Evolutionary conservation across 768 basidiomycete species (phyloP).

Genomic region (Termitomyces sp.): DNA sequence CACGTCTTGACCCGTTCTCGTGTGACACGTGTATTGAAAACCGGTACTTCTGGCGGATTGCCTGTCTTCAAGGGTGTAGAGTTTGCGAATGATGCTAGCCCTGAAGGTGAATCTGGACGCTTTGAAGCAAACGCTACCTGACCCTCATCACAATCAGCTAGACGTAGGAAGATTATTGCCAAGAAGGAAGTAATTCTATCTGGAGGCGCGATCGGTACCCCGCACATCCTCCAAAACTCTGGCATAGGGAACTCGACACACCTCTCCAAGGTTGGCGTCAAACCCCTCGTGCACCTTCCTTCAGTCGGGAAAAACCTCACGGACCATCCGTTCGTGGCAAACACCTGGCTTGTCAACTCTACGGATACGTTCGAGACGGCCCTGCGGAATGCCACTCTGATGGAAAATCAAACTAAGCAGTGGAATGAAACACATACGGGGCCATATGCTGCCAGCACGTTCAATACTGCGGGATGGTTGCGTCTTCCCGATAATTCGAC

Average conservation of each 20-base stretch:
- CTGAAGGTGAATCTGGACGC: background rate
- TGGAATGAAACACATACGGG: conserved; percentile 17
- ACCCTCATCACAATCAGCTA: background rate
- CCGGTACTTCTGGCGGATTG: conserved; percentile 6
- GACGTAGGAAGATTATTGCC: conserved; percentile 15
- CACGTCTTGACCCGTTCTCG: conserved; percentile 17
- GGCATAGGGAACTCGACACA: conserved; percentile 21
- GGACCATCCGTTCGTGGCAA: conserved; percentile 24
- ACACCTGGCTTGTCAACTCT: conserved; percentile 21
- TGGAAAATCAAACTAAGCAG: conserved; percentile 11
- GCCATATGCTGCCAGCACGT: conserved; percentile 16
- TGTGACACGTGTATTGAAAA: conserved; percentile 17
- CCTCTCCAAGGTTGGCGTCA: conserved; percentile 14
- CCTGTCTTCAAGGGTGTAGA: conserved; percentile 20
- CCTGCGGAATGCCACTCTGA: conserved; percentile 14
- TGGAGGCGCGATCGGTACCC: conserved; percentile 24
- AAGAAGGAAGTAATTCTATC: conserved; percentile 27
- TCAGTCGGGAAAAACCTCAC: conserved; percentile 25
- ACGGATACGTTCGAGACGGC: conserved; percentile 21
- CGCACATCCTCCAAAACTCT: conserved; percentile 22
- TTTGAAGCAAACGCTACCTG: background rate
- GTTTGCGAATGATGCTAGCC: conserved; percentile 7
- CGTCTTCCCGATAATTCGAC: conserved; percentile 17
- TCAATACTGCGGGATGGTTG: conserved; percentile 18
- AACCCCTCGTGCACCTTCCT: conserved; percentile 21